Conservation (phyloP, 108 stramenopile species). For the Hondaea fermentalgiana region DNA sequence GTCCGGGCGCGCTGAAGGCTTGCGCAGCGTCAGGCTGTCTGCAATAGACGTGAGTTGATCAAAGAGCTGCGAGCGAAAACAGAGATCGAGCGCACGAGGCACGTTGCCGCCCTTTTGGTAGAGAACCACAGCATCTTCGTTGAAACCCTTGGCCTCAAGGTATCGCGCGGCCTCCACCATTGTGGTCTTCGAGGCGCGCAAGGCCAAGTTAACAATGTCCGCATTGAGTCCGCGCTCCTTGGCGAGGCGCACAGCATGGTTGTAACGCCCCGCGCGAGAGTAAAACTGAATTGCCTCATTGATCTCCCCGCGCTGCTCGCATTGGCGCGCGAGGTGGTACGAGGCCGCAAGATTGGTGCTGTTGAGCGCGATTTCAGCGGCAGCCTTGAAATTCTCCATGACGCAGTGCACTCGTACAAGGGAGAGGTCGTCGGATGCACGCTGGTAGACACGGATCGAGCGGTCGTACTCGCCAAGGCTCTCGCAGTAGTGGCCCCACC, state of each 20-base stretch:
- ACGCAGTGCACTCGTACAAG: conserved; percentile 51
- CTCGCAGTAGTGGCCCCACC: conserved; percentile 60
- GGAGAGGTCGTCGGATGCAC: conserved; percentile 39
- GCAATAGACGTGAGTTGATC: conserved; percentile 45
- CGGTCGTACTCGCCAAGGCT: conserved; percentile 38
- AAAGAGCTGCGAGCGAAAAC: conserved; percentile 44
- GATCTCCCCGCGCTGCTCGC: conserved; percentile 32
- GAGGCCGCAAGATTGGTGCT: conserved; percentile 45
- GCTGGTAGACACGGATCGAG: conserved; percentile 42
- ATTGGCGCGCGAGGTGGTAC: conserved; percentile 56
- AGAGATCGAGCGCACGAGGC: conserved; percentile 50
- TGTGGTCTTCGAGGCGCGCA: conserved; percentile 37
- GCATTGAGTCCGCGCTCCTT: conserved; percentile 48
- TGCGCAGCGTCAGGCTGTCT: conserved; percentile 31
- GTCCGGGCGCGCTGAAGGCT: conserved; percentile 12
- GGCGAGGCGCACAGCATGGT: conserved; percentile 62
- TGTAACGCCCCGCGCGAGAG: conserved; percentile 43
- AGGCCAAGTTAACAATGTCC: conserved; percentile 51
- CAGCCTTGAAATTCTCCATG: conserved; percentile 21
- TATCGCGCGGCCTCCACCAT: conserved; percentile 52
- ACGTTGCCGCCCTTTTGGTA: conserved; percentile 56
- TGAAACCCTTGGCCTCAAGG: conserved; percentile 54
- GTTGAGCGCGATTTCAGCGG: conserved; percentile 44
- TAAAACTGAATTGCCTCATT: conserved; percentile 42
- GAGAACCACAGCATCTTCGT: conserved; percentile 58